A percentile compares a stretch with the other conserved stretches of the same genome.
Conservation (phyloP, 345 rosid species). For the Arabis hirsuta region DNA sequence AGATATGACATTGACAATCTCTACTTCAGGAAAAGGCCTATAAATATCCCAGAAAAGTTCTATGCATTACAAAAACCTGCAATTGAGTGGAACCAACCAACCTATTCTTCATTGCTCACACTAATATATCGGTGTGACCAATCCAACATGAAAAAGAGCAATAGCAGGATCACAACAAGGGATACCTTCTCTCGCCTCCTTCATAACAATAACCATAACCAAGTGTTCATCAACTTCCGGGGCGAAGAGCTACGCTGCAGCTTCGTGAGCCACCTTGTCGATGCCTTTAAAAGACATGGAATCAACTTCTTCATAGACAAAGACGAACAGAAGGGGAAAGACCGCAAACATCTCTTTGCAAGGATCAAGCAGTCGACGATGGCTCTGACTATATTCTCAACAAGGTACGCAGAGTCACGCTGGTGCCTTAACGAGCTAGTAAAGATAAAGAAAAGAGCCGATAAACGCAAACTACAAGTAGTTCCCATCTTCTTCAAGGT, state of each 20-base stretch:
- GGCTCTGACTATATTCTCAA: background rate
- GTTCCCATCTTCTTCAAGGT: constrained; percentile 29
- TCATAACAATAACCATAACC: too few species aligned
- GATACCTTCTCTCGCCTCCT: too few species aligned
- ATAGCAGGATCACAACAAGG: too few species aligned
- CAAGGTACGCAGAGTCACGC: constrained; percentile 12
- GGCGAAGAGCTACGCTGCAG: constrained; percentile 14
- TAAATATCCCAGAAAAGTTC: too few species aligned
- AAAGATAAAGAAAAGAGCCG: background rate
- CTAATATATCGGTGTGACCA: too few species aligned
- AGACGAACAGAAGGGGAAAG: constrained; percentile 13
- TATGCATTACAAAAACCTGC: too few species aligned
- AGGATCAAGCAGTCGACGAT: constrained; percentile 14
- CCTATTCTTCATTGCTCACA: too few species aligned
- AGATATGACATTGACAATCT: too few species aligned
- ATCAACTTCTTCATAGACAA: constrained; percentile 30
- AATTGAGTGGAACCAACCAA: too few species aligned
- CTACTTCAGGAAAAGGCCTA: too few species aligned
- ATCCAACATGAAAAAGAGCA: too few species aligned
- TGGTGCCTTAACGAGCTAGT: constrained; percentile 18
- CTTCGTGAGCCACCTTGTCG: constrained; percentile 26
- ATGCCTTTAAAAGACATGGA: constrained; percentile 2
- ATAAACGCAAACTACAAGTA: background rate
- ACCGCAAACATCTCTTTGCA: background rate
- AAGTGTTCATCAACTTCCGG: constrained; percentile 27